phyloP scores from a whole-genome alignment of 176 grass and related monocot species.

The Carex scoparia region DNA sequence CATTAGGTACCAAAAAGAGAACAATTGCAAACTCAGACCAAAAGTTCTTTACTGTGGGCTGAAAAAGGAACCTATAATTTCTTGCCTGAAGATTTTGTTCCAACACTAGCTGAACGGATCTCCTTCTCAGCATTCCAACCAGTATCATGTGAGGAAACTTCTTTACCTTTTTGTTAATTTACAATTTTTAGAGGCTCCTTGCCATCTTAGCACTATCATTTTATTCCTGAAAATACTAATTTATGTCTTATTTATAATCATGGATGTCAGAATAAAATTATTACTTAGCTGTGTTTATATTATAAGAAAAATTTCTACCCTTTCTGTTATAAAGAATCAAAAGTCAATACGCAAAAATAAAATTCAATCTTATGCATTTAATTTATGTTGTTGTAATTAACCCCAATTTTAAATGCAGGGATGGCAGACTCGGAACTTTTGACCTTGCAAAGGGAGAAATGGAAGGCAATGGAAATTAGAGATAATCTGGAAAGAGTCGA shows the following conservation, averaged over 20 bases:
- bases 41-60: conserved; percentile 73
- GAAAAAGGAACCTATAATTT: conserved; percentile 44
- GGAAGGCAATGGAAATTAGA: conserved; percentile 70
- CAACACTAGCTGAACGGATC: conserved; percentile 53
- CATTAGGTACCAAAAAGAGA: conserved; percentile 70
- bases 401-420: conserved; percentile 44
- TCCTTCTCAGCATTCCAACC: conserved; percentile 82
- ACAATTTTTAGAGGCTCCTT: neutral
- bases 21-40: conserved; percentile 79
- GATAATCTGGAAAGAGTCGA: conserved; percentile 63
- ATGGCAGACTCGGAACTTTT: conserved; percentile 68
- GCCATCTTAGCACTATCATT: neutral
- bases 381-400: conserved; percentile 16
- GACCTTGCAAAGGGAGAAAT: conserved; percentile 60
- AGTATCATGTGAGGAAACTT: conserved; percentile 59
- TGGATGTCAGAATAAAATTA: neutral
- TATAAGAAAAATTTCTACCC: neutral
- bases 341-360: neutral
- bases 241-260: neutral
- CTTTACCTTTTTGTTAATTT: neutral
- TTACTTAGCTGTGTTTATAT: neutral
- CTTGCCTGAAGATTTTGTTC: conserved; percentile 59
- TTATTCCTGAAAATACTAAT: neutral
- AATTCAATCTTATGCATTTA: neutral
- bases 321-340: neutral